These are phyloP conservation scores for Corylus americana DNA, from an alignment of 306 rosid genomes.

Conservation along the genomic window DNA sequence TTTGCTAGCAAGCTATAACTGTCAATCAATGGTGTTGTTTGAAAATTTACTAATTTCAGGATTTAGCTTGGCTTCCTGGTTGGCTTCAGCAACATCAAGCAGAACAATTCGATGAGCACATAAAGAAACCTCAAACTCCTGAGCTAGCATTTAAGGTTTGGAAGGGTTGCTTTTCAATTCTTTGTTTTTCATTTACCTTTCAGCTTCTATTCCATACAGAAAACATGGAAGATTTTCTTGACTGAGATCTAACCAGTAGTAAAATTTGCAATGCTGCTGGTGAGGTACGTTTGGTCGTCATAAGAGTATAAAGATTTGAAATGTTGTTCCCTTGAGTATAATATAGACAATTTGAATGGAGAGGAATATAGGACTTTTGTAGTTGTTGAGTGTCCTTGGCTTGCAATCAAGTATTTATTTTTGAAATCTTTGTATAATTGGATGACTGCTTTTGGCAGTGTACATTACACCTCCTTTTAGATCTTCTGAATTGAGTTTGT, in stretches of 20 bases:
- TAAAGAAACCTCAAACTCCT: slow-evolving; percentile 35
- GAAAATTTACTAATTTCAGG: slow-evolving; percentile 42
- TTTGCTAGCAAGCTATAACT: not conserved
- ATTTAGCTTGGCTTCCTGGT: slow-evolving; percentile 78
- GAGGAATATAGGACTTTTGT: not conserved
- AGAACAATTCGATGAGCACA: slow-evolving; percentile 39
- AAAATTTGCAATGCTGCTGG: no score
- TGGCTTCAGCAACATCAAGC: slow-evolving; percentile 79
- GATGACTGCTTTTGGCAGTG: not conserved
- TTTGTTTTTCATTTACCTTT: slow-evolving; percentile 3
- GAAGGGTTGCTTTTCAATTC: slow-evolving; percentile 18
- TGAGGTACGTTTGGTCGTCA: not conserved
- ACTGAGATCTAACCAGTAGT: not conserved
- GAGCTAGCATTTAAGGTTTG: slow-evolving; percentile 50
- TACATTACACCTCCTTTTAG: not conserved
- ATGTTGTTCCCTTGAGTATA: not conserved
- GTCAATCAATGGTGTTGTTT: not conserved
- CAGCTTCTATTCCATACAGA: not conserved
- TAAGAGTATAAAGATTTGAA: not conserved
- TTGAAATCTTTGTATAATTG: not conserved
- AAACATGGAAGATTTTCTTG: not conserved
- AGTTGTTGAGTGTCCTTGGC: not conserved
- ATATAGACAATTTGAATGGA: not conserved
- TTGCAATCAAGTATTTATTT: not conserved
- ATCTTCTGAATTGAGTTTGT: not conserved